phyloP scores from a whole-genome alignment of 2,329 filamentous ascomycete species.

The Ophiostoma populinum region DNA sequence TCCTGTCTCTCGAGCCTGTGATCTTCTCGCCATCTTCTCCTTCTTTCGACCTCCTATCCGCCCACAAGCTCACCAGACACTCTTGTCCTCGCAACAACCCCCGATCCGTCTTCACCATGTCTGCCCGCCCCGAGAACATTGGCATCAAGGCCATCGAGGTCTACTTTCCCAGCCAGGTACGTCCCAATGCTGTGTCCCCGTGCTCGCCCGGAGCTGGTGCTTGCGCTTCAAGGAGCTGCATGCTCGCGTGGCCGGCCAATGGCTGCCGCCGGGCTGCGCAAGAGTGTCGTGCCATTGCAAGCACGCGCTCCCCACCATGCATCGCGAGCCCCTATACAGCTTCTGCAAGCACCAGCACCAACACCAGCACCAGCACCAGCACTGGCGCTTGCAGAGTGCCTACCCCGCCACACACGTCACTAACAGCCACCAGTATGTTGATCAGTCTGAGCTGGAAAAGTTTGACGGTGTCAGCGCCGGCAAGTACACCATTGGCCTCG shows the following conservation, averaged over 20 bases:
- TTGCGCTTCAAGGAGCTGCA: background rate
- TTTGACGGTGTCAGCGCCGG: slow-evolving; percentile 68
- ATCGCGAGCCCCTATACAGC: too few species aligned
- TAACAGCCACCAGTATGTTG: slow-evolving; percentile 47
- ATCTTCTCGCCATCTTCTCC: slow-evolving; percentile 14
- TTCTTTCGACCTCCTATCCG: background rate
- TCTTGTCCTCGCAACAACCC: background rate
- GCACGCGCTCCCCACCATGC: too few species aligned
- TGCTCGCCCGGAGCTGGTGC: background rate
- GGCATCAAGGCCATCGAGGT: slow-evolving; percentile 88
- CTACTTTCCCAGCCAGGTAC: slow-evolving; percentile 72
- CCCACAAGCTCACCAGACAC: background rate
- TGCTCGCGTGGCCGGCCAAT: background rate
- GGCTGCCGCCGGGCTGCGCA: background rate
- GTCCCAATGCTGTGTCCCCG: slow-evolving; percentile 16
- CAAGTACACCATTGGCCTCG: slow-evolving; percentile 83
- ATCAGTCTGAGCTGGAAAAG: slow-evolving; percentile 68
- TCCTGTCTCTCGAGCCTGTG: slow-evolving; percentile 25
- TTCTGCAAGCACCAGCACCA: too few species aligned
- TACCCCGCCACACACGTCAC: too few species aligned
- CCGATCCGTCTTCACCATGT: slow-evolving; percentile 32
- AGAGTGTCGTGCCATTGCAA: too few species aligned
- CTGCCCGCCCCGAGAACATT: slow-evolving; percentile 66
- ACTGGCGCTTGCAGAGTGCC: too few species aligned
- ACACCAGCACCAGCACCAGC: background rate